phyloP scores from a whole-genome alignment of 768 basidiomycete genomes.

The Xerocomellus amylosporus region DNA sequence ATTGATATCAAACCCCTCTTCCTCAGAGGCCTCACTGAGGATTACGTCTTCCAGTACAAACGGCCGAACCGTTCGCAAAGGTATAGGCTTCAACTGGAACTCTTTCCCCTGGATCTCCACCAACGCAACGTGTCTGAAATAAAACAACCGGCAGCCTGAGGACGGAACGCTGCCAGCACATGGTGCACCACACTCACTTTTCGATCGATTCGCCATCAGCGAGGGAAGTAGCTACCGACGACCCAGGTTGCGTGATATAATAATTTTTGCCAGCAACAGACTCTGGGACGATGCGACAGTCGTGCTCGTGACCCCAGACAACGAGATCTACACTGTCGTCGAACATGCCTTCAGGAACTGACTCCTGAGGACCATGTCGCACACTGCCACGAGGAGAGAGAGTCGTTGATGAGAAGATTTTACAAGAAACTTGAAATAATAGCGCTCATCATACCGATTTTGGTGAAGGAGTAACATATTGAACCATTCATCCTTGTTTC shows the following conservation, averaged over 20 bases:
- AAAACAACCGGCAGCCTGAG: neutral
- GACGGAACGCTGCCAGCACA: neutral
- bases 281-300: slow-evolving; percentile 90
- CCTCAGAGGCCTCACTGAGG: slow-evolving; percentile 74
- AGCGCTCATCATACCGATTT: slow-evolving; percentile 63
- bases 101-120: slow-evolving; percentile 85
- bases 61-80: slow-evolving; percentile 88
- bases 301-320: slow-evolving; percentile 99
- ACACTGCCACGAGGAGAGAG: slow-evolving; percentile 51
- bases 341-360: slow-evolving; percentile 95
- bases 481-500: slow-evolving; percentile 90
- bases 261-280: slow-evolving; percentile 90
- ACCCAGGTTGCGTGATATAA: slow-evolving; percentile 91
- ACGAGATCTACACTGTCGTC: slow-evolving; percentile 93
- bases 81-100: slow-evolving; percentile 81
- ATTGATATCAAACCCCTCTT: slow-evolving; percentile 69
- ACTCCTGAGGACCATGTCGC: slow-evolving; percentile 91
- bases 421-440: neutral
- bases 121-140: slow-evolving; percentile 81
- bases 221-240: slow-evolving; percentile 90
- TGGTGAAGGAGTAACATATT: slow-evolving; percentile 93
- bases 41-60: slow-evolving; percentile 85
- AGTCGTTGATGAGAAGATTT: slow-evolving; percentile 11
- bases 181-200: slow-evolving; percentile 53
- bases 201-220: slow-evolving; percentile 90